These are phyloP conservation scores for Biscutella laevigata DNA, from an alignment of 441 rosid species.

Conservation along the genomic window DNA sequence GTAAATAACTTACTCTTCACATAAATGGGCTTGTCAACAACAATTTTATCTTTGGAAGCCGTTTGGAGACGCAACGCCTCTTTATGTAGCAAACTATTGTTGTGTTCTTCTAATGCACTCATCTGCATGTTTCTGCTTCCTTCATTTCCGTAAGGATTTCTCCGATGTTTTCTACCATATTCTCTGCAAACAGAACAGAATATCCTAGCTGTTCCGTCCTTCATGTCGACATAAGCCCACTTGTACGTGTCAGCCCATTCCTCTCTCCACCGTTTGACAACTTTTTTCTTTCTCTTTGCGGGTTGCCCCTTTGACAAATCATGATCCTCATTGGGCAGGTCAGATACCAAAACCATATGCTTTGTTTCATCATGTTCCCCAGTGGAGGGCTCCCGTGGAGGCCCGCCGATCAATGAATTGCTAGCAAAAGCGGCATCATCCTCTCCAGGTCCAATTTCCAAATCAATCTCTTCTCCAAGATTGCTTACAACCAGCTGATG, in stretches of 20 bases:
- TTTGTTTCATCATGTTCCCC: conserved; percentile 84
- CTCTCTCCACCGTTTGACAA: conserved; percentile 98
- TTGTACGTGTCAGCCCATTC: conserved; percentile 99
- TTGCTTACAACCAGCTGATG: conserved; percentile 90
- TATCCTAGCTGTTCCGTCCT: conserved; percentile 94
- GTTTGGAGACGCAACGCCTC: conserved; percentile 96
- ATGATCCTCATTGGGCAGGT: conserved; percentile 56
- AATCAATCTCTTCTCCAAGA: conserved; percentile 94
- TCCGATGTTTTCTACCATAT: conserved; percentile 91
- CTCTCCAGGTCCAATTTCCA: conserved; percentile 92
- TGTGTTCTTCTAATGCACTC: conserved; percentile 99
- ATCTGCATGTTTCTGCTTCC: conserved; percentile 99
- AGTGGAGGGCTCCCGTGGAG: conserved; percentile 58
- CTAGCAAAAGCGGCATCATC: conserved; percentile 77
- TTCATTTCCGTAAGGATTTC: conserved; percentile 98
- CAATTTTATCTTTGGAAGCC: conserved; percentile 91
- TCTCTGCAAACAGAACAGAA: conserved; percentile 96
- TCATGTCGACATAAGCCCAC: conserved; percentile 97
- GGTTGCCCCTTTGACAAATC: conserved; percentile 63
- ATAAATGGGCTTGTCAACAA: conserved; percentile 77
- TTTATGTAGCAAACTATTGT: conserved; percentile 96
- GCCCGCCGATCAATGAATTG: conserved; percentile 60
- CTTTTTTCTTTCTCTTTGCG: conserved; percentile 86
- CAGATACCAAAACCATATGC: conserved; percentile 69
- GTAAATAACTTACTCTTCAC: conserved; percentile 63